Percentiles rank a stretch among this genome's conserved stretches.
Evolutionary conservation across 805 yeast genomes (phyloP).

Genomic region (Zygoascus biomembranicola): DNA sequence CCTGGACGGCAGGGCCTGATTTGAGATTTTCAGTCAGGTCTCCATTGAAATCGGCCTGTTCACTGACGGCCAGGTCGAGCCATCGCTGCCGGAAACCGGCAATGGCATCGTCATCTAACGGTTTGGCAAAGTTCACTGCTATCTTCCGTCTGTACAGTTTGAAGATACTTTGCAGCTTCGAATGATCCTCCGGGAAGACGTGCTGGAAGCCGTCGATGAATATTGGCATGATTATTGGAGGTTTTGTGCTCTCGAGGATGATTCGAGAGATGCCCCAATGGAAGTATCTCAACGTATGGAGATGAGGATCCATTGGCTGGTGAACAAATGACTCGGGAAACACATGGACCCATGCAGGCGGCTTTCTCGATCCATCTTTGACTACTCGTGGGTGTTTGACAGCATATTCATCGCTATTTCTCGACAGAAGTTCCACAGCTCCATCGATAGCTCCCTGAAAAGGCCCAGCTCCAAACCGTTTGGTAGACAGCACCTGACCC

Average conservation of each 20-base stretch:
- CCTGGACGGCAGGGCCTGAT: slow-evolving; percentile 54
- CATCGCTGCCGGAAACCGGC: slow-evolving; percentile 60
- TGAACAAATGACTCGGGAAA: slow-evolving; percentile 94
- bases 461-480: slow-evolving; percentile 87
- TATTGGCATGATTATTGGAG: slow-evolving; percentile 84
- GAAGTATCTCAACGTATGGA: slow-evolving; percentile 86
- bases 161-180: slow-evolving; percentile 38
- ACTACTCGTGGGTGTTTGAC: neutral
- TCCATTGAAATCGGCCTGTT: slow-evolving; percentile 34
- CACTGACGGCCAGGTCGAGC: slow-evolving; percentile 52
- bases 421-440: slow-evolving; percentile 61
- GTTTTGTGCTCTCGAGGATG: slow-evolving; percentile 68
- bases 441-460: slow-evolving; percentile 89
- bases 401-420: neutral
- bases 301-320: slow-evolving; percentile 67
- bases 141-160: slow-evolving; percentile 59
- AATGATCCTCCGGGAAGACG: slow-evolving; percentile 68
- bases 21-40: slow-evolving; percentile 58
- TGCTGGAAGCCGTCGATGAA: slow-evolving; percentile 81
- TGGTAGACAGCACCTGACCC: slow-evolving; percentile 83
- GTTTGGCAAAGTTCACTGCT: slow-evolving; percentile 62
- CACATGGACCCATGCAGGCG: slow-evolving; percentile 67
- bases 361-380: slow-evolving; percentile 5
- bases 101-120: slow-evolving; percentile 53
- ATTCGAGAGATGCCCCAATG: slow-evolving; percentile 91